Conservation (phyloP, 2,329 filamentous ascomycete species). For the Sclerotinia trifoliorum region DNA sequence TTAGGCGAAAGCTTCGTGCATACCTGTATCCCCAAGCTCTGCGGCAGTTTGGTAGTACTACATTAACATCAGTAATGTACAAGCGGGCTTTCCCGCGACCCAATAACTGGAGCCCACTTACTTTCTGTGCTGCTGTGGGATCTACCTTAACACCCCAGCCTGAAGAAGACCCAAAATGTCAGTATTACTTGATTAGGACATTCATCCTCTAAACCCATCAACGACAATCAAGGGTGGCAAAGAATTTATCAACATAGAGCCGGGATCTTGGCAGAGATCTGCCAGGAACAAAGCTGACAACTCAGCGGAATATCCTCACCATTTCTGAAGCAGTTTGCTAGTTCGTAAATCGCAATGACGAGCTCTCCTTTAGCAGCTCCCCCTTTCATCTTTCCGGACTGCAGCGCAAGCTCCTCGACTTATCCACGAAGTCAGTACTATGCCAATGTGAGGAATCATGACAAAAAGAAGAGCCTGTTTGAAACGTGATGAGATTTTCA, state of each 20-base stretch:
- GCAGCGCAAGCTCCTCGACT: constrained; percentile 78
- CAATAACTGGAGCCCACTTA: constrained; percentile 42
- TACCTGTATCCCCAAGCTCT: constrained; percentile 85
- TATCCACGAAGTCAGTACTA: constrained; percentile 20
- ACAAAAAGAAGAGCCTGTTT: background rate
- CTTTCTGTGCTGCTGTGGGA: constrained; percentile 75
- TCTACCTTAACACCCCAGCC: constrained; percentile 84
- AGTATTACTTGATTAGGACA: constrained; percentile 20
- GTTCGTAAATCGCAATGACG: constrained; percentile 92
- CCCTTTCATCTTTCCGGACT: constrained; percentile 86
- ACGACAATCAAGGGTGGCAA: background rate
- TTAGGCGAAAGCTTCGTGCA: constrained; percentile 36
- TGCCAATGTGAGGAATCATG: constrained; percentile 14
- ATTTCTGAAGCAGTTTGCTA: constrained; percentile 89
- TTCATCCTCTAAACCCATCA: background rate
- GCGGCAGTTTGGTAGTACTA: constrained; percentile 98
- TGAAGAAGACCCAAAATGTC: constrained; percentile 16
- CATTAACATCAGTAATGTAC: constrained; percentile 37
- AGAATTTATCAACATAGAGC: background rate
- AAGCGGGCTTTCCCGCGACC: constrained; percentile 31
- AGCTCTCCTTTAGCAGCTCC: constrained; percentile 95
- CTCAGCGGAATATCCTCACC: constrained; percentile 46
- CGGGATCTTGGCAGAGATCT: constrained; percentile 18
- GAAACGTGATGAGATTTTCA: constrained; percentile 6
- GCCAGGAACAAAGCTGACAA: constrained; percentile 18